These are phyloP conservation scores for Castanea crenata DNA, from an alignment of 306 rosid genomes.

Conservation along the genomic window DNA sequence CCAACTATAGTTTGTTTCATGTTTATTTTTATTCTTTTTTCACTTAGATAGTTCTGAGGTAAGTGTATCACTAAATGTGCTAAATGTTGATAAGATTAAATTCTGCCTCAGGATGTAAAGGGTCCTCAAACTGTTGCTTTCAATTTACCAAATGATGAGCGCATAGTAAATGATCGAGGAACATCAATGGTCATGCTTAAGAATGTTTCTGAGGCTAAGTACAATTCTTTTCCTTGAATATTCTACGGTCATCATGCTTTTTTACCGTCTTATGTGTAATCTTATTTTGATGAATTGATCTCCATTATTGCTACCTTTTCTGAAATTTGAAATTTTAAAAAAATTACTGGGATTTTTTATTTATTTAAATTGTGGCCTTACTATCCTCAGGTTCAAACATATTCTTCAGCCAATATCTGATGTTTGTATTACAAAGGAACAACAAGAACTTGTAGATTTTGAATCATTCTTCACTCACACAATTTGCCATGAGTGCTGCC, in stretches of 20 bases:
- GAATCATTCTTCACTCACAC: constrained; percentile 93
- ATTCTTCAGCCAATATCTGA: constrained; percentile 86
- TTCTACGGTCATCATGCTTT: constrained; percentile 15
- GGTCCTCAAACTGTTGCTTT: constrained; percentile 98
- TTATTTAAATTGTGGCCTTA: constrained; percentile 11
- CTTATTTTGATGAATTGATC: constrained; percentile 15
- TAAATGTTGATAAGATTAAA: constrained; percentile 14
- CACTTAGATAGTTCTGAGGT: neutral
- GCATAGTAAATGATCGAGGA: constrained; percentile 81
- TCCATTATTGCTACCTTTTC: constrained; percentile 4
- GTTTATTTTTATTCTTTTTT: neutral
- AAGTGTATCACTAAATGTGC: neutral
- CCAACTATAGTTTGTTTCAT: neutral
- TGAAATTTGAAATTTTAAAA: neutral
- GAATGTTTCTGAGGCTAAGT: constrained; percentile 98
- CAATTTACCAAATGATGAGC: constrained; percentile 95
- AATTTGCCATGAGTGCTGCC: constrained; percentile 98
- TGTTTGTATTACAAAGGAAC: constrained; percentile 67
- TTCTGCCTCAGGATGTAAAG: constrained; percentile 74
- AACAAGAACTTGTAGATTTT: constrained; percentile 78
- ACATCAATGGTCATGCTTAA: constrained; percentile 97
- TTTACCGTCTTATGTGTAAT: neutral
- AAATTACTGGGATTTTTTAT: too few species aligned
- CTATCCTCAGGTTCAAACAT: constrained; percentile 69
- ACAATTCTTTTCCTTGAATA: constrained; percentile 28